phyloP scores from a whole-genome alignment of 139 green algal genomes.

The Chlamydomonas urium region DNA sequence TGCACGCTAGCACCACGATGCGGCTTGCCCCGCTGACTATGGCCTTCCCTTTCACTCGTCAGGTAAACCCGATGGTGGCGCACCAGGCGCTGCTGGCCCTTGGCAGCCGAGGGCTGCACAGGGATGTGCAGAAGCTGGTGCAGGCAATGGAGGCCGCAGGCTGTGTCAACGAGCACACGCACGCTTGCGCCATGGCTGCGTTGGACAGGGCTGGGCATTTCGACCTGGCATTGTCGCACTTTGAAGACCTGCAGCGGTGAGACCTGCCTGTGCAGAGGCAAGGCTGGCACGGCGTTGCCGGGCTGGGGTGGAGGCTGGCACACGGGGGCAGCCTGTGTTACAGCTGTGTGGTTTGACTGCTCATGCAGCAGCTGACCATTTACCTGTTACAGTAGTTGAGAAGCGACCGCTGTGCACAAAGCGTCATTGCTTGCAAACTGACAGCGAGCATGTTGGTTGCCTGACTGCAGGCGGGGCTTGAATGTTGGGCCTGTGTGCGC shows the following conservation, averaged over 20 bases:
- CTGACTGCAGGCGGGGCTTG: background rate
- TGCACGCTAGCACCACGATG: too few relatives aligned
- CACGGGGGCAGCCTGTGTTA: too few relatives aligned
- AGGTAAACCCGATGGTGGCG: background rate
- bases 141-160: background rate
- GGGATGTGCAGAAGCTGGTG: background rate
- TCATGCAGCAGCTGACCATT: too few relatives aligned
- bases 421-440: background rate
- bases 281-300: background rate
- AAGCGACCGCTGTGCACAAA: background rate
- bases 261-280: background rate
- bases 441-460: background rate
- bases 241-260: background rate
- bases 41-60: too few relatives aligned
- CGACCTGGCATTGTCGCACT: constrained; percentile 1
- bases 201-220: background rate
- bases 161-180: constrained; percentile 3
- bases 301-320: background rate
- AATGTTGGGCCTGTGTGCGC: constrained; percentile 14
- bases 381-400: background rate
- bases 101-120: background rate
- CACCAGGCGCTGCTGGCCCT: background rate
- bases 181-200: background rate
- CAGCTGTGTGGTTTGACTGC: background rate
- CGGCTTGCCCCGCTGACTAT: too few relatives aligned